A percentile compares a stretch with the other conserved stretches of the same genome.
Evolutionary conservation across 768 basidiomycete species (phyloP).

Genomic region (Russula brevipes): DNA sequence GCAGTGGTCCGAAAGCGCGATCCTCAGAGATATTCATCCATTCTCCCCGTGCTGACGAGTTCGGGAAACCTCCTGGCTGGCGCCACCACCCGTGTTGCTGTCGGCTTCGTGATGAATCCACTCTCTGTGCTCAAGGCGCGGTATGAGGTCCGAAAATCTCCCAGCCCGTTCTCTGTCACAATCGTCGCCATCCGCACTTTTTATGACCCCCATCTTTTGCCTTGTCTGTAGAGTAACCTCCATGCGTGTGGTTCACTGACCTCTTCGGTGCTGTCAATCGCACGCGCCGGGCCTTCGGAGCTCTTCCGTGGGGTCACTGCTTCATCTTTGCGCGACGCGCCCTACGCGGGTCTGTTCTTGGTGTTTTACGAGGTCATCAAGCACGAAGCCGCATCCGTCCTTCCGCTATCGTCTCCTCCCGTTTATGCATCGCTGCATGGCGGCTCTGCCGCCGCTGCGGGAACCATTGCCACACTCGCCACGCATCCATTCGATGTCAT

Average conservation of each 20-base stretch:
- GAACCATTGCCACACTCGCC: constrained; percentile 73
- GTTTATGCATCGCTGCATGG: constrained; percentile 53
- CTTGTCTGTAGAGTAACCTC: constrained; percentile 57
- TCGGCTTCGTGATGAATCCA: constrained; percentile 85
- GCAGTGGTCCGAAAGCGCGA: constrained; percentile 30
- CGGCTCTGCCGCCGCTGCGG: constrained; percentile 71
- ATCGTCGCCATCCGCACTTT: not conserved
- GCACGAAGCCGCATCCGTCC: constrained; percentile 53
- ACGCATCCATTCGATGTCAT: constrained; percentile 95
- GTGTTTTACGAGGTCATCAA: constrained; percentile 87
- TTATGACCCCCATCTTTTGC: not conserved
- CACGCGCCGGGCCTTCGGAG: constrained; percentile 70
- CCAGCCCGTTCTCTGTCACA: not conserved
- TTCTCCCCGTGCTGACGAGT: constrained; percentile 63
- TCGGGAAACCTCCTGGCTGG: constrained; percentile 85
- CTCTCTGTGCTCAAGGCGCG: constrained; percentile 89
- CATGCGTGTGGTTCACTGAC: constrained; percentile 63
- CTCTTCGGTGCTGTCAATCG: constrained; percentile 53
- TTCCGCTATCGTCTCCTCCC: constrained; percentile 39
- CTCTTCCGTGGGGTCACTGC: constrained; percentile 82
- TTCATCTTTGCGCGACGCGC: constrained; percentile 89
- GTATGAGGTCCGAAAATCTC: constrained; percentile 60
- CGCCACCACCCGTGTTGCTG: constrained; percentile 69
- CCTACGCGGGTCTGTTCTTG: constrained; percentile 87
- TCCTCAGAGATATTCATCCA: constrained; percentile 37